These are phyloP conservation scores for Agrocybe pediades DNA, from an alignment of 768 basidiomycete species.

Conservation along the genomic window DNA sequence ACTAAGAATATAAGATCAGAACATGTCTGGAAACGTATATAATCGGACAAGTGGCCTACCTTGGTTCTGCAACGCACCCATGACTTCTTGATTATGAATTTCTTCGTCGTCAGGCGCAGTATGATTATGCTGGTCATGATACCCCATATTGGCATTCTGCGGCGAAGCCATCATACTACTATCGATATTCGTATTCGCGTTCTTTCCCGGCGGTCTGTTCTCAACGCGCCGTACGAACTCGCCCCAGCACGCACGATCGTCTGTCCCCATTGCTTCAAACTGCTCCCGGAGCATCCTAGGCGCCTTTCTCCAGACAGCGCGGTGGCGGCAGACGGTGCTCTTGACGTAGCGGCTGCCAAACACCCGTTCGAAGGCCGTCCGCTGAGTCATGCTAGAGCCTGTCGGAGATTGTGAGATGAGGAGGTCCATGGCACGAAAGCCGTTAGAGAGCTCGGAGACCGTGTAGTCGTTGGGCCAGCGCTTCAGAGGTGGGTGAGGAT, in stretches of 20 bases:
- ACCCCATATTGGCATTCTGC: slow-evolving; percentile 9
- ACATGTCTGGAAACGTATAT: background rate
- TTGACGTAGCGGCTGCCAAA: slow-evolving; percentile 75
- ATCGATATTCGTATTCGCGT: slow-evolving; percentile 14
- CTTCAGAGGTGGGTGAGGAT: slow-evolving; percentile 65
- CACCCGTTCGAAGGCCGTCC: slow-evolving; percentile 67
- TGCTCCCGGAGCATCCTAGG: slow-evolving; percentile 43
- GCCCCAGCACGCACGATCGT: slow-evolving; percentile 67
- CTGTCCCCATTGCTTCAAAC: slow-evolving; percentile 56
- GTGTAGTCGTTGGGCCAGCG: slow-evolving; percentile 81
- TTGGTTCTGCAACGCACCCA: slow-evolving; percentile 32
- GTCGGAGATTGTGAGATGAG: slow-evolving; percentile 37
- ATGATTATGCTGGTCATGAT: slow-evolving; percentile 16
- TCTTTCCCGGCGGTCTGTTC: slow-evolving; percentile 40
- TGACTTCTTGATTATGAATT: slow-evolving; percentile 23
- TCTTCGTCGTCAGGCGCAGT: slow-evolving; percentile 18
- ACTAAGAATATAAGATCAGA: slow-evolving; percentile 1
- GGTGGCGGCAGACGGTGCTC: slow-evolving; percentile 71
- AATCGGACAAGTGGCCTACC: slow-evolving; percentile 8
- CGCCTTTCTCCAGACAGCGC: slow-evolving; percentile 68
- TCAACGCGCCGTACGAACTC: slow-evolving; percentile 68
- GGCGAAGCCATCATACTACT: slow-evolving; percentile 20
- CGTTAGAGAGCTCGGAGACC: slow-evolving; percentile 62
- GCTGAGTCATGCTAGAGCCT: slow-evolving; percentile 55
- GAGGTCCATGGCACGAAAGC: slow-evolving; percentile 55